Base-by-base conservation (phyloP, 2,329 filamentous ascomycete species). In the Neoascochyta sp. region DNA sequence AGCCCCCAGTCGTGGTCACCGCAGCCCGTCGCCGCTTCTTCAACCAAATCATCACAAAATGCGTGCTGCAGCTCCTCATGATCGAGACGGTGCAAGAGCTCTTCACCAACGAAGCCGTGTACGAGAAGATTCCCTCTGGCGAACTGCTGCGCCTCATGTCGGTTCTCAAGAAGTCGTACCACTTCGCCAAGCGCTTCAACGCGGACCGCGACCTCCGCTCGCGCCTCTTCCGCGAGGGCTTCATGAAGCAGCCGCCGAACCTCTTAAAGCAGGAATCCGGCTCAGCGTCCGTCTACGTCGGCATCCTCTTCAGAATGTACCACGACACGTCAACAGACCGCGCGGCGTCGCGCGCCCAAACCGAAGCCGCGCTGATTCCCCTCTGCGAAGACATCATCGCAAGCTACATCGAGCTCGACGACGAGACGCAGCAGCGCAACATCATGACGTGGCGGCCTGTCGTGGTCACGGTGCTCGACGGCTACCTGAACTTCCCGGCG, bases 231-330 rank as follows among this genome's bases (percentile, higher is more conserved):
- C 76, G 88, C 28, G 92, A 98, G 62, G 92, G 93, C 1, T 99
- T 98, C 73, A 99, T 99, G 92, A 95, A 94, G 67, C 92, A 98
- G 60, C 90, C 92, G 10, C 92, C 92, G 3, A 99, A 99, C 54
- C 73, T 99, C 9, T 75, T 99, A 16, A 98, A 98, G 68, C 92
- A 99, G 62, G 92, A 99, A 67, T 86, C 80, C 39, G 90, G 92
- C 22, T 86, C 83, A 32, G 92, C 92, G 1, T 86, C 86, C 3
- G 95, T 93, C 2, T 99, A 98, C 60, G 87, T 98, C 19, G 84
- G 84, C 40, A 98, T 99, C 45, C 70, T 99, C 16, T 87, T 98
- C 66, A 77, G 92, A 27, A 98, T 99, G 92, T 98, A 95, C 64
- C 84, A 86, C 26, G 92, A 99, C 55, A 82, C 84, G 39, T 78